Conservation (phyloP, 352 stramenopile species). For the Phytopythium ostracodes region DNA sequence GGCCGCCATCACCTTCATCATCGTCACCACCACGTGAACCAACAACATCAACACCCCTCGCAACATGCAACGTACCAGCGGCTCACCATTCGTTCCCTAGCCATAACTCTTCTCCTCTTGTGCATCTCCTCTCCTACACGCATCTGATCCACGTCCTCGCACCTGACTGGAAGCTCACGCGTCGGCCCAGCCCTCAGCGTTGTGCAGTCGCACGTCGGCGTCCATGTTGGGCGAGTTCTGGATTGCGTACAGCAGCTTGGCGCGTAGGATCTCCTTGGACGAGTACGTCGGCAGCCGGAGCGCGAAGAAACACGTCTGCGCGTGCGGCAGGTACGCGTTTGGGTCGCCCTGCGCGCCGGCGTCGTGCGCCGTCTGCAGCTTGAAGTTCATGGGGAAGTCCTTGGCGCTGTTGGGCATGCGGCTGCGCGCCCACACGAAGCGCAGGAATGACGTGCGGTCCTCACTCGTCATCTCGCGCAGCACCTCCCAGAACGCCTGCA, state of each 20-base stretch:
- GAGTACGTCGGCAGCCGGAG: slow-evolving; percentile 95
- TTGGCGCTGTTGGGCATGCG: slow-evolving; percentile 95
- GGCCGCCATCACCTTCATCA: no score
- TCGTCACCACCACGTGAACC: no score
- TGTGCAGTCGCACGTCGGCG: slow-evolving; percentile 88
- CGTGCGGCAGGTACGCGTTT: slow-evolving; percentile 94
- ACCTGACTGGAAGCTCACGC: slow-evolving; percentile 36
- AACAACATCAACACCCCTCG: no score
- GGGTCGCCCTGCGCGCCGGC: slow-evolving; percentile 65
- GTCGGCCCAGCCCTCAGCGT: slow-evolving; percentile 88
- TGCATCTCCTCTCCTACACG: no score
- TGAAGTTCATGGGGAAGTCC: slow-evolving; percentile 97
- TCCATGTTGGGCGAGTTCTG: slow-evolving; percentile 97
- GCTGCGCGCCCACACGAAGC: slow-evolving; percentile 97
- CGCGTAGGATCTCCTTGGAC: slow-evolving; percentile 79
- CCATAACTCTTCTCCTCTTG: no score
- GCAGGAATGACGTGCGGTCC: slow-evolving; percentile 94
- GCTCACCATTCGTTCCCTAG: no score
- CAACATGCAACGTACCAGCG: no score
- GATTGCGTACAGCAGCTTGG: slow-evolving; percentile 92
- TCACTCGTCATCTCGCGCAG: slow-evolving; percentile 94
- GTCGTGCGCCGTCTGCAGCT: slow-evolving; percentile 85
- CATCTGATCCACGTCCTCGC: no score
- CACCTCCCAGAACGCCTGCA: slow-evolving; percentile 96
- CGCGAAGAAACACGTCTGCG: slow-evolving; percentile 99